Conservation (phyloP, 2,329 filamentous ascomycete species). For the Fusarium beomiforme region DNA sequence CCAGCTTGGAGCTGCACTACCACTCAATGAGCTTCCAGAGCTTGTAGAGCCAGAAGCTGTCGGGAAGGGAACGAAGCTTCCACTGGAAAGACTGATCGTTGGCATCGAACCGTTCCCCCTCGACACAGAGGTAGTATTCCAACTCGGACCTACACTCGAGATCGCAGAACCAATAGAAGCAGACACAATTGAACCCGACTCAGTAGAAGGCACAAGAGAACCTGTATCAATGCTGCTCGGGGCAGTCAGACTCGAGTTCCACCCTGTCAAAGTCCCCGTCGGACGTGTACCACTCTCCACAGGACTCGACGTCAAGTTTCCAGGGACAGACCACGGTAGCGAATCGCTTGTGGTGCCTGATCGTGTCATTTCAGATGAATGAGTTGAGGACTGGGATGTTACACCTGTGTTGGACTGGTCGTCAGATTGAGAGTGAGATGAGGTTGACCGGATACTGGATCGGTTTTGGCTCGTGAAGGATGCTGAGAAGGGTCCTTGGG, state of each 20-base stretch:
- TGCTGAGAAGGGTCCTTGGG: background rate
- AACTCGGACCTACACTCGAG: background rate
- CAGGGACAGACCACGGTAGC: constrained; percentile 17
- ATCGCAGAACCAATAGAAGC: background rate
- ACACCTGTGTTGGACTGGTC: background rate
- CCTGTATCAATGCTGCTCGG: background rate
- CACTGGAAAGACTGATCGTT: background rate
- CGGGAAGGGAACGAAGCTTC: background rate
- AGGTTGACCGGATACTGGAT: background rate
- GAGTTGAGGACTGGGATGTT: background rate
- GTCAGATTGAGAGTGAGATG: background rate
- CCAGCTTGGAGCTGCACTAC: background rate
- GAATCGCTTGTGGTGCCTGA: constrained; percentile 3
- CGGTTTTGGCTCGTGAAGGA: background rate
- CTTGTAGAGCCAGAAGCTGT: background rate
- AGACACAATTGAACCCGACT: background rate
- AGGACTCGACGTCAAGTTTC: constrained; percentile 16
- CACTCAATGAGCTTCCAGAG: too few relatives aligned
- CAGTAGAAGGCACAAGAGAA: background rate
- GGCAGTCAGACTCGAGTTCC: constrained; percentile 28
- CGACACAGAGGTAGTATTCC: background rate
- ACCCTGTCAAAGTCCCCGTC: constrained; percentile 4
- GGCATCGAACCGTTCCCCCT: background rate
- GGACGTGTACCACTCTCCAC: constrained; percentile 16
- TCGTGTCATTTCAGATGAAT: constrained; percentile 8